A percentile compares a stretch with the other conserved stretches of the same genome.
phyloP scores from a whole-genome alignment of 2,329 filamentous ascomycete genomes.

The Monosporascus sp. region DNA sequence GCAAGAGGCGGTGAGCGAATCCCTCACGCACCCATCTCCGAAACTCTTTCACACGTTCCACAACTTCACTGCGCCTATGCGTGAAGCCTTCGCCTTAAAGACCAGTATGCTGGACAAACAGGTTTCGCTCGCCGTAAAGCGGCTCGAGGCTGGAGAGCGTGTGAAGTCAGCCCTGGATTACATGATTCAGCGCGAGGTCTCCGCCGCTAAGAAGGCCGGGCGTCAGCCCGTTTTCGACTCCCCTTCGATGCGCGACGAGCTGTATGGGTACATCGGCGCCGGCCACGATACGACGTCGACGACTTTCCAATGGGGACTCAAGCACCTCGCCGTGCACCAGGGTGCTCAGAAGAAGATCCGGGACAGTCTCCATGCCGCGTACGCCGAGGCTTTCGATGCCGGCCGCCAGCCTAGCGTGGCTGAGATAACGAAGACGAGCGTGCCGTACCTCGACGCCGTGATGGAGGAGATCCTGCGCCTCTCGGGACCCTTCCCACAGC shows the following conservation, averaged over 20 bases:
- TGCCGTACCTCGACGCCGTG: constrained; percentile 77
- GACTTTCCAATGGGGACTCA: constrained; percentile 14
- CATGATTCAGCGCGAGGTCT: constrained; percentile 27
- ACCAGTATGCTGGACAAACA: constrained; percentile 13
- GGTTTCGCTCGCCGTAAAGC: constrained; percentile 13
- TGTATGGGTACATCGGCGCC: constrained; percentile 14
- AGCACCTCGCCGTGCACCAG: constrained; percentile 9
- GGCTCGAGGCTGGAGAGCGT: constrained; percentile 9
- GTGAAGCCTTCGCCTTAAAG: constrained; percentile 10
- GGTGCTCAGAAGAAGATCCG: constrained; percentile 9
- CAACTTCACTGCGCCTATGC: no score
- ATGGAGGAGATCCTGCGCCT: constrained; percentile 72
- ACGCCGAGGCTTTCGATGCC: constrained; percentile 4
- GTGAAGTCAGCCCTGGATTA: constrained; percentile 23
- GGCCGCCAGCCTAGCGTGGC: constrained; percentile 7
- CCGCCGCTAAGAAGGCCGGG: constrained; percentile 22
- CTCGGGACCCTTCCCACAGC: constrained; percentile 64
- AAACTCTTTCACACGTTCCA: no score
- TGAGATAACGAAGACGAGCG: constrained; percentile 8
- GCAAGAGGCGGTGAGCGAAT: no score
- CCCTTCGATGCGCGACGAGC: constrained; percentile 26
- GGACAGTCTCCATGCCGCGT: constrained; percentile 5
- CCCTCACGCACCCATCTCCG: no score
- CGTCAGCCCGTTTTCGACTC: constrained; percentile 24
- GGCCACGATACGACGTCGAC: constrained; percentile 23